These are phyloP conservation scores for Dovyalis caffra DNA, from an alignment of 345 rosid genomes.

Conservation along the genomic window DNA sequence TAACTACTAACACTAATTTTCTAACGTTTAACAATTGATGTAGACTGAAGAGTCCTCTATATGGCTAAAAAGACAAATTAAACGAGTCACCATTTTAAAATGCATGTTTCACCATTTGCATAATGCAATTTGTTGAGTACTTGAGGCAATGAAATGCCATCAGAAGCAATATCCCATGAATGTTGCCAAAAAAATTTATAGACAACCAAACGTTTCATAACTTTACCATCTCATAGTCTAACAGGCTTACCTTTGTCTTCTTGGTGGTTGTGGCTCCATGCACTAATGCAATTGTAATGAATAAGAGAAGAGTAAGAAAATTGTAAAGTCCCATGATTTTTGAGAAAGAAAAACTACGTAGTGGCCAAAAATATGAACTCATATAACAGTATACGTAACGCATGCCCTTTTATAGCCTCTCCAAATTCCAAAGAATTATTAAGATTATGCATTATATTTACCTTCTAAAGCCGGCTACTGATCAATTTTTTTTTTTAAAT, in stretches of 20 bases:
- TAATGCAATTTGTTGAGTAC: too few relatives aligned
- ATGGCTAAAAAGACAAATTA: too few relatives aligned
- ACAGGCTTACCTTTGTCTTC: slow-evolving; percentile 26
- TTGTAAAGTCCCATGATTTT: slow-evolving; percentile 13
- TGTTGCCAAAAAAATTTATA: too few relatives aligned
- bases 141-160: too few relatives aligned
- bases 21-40: too few relatives aligned
- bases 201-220: too few relatives aligned
- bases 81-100: too few relatives aligned
- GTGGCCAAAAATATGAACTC: neutral
- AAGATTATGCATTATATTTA: neutral
- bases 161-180: too few relatives aligned
- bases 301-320: slow-evolving; percentile 20
- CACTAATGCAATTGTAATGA: slow-evolving; percentile 19
- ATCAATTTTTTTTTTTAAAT: too few relatives aligned
- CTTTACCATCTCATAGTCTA: too few relatives aligned
- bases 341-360: neutral
- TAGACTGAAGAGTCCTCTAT: too few relatives aligned
- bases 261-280: slow-evolving; percentile 19
- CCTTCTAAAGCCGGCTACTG: neutral
- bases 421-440: neutral
- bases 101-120: neutral
- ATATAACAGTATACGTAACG: neutral
- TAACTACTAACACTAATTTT: too few relatives aligned
- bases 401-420: neutral